Evolutionary conservation across 768 basidiomycete species (phyloP).

Genomic region (Grammothele lineata): DNA sequence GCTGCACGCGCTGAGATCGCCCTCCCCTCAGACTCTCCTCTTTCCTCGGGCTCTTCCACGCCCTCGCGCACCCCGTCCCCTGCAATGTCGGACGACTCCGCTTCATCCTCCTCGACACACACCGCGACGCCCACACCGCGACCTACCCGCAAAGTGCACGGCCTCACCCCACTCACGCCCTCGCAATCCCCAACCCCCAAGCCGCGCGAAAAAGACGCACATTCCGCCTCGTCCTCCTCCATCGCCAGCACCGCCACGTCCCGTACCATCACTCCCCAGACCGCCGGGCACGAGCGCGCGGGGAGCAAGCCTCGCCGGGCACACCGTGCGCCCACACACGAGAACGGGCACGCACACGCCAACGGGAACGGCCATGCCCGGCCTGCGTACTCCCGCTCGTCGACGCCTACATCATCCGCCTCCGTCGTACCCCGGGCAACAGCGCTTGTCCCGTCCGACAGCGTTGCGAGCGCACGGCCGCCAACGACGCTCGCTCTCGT

Average conservation of each 20-base stretch:
- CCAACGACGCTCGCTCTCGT: constrained; percentile 22
- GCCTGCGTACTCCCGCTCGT: constrained; percentile 1
- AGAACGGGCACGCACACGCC: background rate
- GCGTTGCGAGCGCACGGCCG: constrained; percentile 6
- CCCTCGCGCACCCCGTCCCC: constrained; percentile 40
- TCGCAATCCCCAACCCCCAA: constrained; percentile 20
- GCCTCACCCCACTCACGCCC: constrained; percentile 23
- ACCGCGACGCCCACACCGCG: constrained; percentile 58
- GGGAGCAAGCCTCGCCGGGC: no score
- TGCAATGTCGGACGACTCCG: constrained; percentile 41
- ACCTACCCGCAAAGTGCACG: constrained; percentile 25
- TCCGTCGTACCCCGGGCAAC: background rate
- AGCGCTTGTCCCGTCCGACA: constrained; percentile 2
- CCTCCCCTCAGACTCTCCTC: constrained; percentile 34
- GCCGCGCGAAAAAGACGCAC: constrained; percentile 1
- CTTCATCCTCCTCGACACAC: constrained; percentile 64
- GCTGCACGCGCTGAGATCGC: constrained; percentile 26
- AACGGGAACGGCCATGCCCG: background rate
- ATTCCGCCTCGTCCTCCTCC: constrained; percentile 23
- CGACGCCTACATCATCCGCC: constrained; percentile 1
- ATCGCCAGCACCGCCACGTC: constrained; percentile 22
- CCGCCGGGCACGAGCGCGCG: constrained; percentile 24
- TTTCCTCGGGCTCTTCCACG: constrained; percentile 41
- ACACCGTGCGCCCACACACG: constrained; percentile 24
- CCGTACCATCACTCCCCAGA: constrained; percentile 19